Evolutionary conservation across 495 filamentous ascomycete species (phyloP).

Genomic region (Parmelia sp.): DNA sequence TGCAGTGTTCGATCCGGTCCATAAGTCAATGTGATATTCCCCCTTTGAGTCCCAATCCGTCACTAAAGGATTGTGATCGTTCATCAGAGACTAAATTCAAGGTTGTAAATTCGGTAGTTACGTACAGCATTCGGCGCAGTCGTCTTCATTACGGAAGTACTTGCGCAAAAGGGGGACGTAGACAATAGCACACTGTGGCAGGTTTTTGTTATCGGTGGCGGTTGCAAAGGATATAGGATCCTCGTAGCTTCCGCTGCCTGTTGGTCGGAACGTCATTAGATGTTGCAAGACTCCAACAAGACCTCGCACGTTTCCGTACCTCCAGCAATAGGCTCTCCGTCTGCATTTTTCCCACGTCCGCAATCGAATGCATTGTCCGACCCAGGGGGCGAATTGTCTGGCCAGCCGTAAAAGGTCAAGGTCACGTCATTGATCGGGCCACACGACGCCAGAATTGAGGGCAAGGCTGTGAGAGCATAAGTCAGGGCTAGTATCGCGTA

Average conservation of each 20-base stretch:
- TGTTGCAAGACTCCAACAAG: not conserved
- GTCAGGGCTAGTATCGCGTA: constrained; percentile 1
- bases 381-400: constrained; percentile 41
- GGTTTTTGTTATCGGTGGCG: constrained; percentile 34
- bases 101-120: not conserved
- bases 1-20: constrained; percentile 35
- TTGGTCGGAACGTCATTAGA: not conserved
- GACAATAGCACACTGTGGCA: constrained; percentile 38
- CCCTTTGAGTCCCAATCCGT: constrained; percentile 30
- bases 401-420: constrained; percentile 36
- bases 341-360: constrained; percentile 26
- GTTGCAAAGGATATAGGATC: constrained; percentile 45
- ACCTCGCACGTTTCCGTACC: constrained; percentile 28
- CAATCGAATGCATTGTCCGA: constrained; percentile 36
- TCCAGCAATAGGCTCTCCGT: constrained; percentile 19
- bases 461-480: not conserved
- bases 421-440: constrained; percentile 13
- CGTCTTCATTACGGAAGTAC: constrained; percentile 38
- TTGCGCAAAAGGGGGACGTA: constrained; percentile 41
- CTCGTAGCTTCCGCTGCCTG: constrained; percentile 38
- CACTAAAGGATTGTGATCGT: constrained; percentile 2
- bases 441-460: constrained; percentile 13
- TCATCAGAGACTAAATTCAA: not conserved
- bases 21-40: constrained; percentile 37
- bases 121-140: constrained; percentile 31